Evolutionary conservation across 2,329 filamentous ascomycete species (phyloP).

Genomic region (Fusarium gaditjirri): DNA sequence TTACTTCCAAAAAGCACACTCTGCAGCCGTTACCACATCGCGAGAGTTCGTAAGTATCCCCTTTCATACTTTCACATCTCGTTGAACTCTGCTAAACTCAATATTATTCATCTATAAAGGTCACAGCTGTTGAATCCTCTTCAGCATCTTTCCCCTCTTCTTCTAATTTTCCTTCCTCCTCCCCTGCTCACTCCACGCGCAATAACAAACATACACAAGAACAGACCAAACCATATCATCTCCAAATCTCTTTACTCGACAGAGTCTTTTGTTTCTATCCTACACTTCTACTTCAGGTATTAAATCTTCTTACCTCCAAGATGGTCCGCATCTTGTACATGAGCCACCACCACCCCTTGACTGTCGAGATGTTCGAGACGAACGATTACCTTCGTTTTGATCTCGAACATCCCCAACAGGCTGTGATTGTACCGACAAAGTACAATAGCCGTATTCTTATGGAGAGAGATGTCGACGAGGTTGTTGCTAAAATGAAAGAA

Average conservation of each 20-base stretch:
- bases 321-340: neutral
- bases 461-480: neutral
- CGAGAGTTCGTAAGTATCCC: constrained; percentile 13
- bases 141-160: neutral
- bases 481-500: neutral
- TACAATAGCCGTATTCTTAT: neutral
- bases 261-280: neutral
- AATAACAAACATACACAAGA: neutral
- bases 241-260: neutral
- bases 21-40: neutral
- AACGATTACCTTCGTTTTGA: neutral
- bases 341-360: neutral
- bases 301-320: neutral
- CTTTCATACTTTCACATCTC: neutral
- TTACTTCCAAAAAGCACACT: neutral
- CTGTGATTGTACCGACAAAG: fast-evolving
- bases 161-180: neutral
- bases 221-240: neutral
- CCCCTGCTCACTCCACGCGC: neutral
- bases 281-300: neutral
- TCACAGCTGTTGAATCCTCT: no score
- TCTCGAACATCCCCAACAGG: fast-evolving
- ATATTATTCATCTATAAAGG: constrained; percentile 1
- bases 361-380: fast-evolving
- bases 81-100: constrained; percentile 2